Percentiles rank a stretch among this genome's conserved stretches.
These are phyloP conservation scores for Knoxdaviesia capensis DNA, from an alignment of 2,329 filamentous ascomycete species.

Conservation along the genomic window DNA sequence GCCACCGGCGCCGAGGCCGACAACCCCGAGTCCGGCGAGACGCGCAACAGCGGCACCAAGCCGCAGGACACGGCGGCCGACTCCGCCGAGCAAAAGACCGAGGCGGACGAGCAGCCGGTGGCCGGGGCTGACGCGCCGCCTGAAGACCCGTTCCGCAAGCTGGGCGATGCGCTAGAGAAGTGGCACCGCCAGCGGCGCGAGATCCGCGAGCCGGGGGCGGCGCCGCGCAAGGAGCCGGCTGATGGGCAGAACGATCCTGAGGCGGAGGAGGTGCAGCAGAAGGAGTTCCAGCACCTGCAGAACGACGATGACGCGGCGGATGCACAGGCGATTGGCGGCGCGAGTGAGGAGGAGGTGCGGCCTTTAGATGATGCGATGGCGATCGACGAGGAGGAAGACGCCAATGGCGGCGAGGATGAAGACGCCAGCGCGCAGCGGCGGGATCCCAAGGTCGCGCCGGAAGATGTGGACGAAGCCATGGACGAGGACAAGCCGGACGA, in stretches of 20 bases:
- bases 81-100: slow-evolving; percentile 20
- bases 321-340: slow-evolving; percentile 75
- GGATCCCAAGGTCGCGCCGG: slow-evolving; percentile 25
- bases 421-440: slow-evolving; percentile 23
- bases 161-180: slow-evolving; percentile 78
- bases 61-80: slow-evolving; percentile 25
- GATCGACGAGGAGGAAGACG: slow-evolving; percentile 49
- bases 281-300: slow-evolving; percentile 85
- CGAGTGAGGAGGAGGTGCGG: slow-evolving; percentile 69
- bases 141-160: slow-evolving; percentile 70
- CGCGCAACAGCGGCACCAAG: slow-evolving; percentile 34
- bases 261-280: slow-evolving; percentile 43
- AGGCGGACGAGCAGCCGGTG: slow-evolving; percentile 22
- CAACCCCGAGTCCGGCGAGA: slow-evolving; percentile 39
- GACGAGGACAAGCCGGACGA: slow-evolving; percentile 9
- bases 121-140: slow-evolving; percentile 20
- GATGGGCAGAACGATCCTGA: slow-evolving; percentile 17
- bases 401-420: slow-evolving; percentile 18
- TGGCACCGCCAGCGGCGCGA: slow-evolving; percentile 83
- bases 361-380: slow-evolving; percentile 79
- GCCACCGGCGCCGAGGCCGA: slow-evolving; percentile 43
- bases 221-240: slow-evolving; percentile 29
- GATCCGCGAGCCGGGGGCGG: slow-evolving; percentile 35
- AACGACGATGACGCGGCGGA: slow-evolving; percentile 69
- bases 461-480: slow-evolving; percentile 15